phyloP scores from a whole-genome alignment of 2,329 filamentous ascomycete genomes.

The Ophiostoma novo-ulmi region DNA sequence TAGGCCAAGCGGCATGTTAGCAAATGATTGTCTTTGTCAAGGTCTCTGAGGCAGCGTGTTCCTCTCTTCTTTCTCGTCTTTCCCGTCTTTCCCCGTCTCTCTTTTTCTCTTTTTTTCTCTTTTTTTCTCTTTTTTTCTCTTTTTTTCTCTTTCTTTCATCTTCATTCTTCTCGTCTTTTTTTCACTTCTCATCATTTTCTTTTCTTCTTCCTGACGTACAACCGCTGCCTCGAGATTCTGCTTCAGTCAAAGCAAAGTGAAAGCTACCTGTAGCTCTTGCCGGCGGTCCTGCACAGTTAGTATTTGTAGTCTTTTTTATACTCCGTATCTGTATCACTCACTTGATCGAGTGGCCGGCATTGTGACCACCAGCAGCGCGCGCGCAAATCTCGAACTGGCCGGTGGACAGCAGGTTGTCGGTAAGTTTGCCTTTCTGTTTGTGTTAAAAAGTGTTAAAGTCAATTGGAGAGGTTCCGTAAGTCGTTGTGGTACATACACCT shows the following conservation, averaged over 20 bases:
- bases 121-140: neutral
- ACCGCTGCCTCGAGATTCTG: slow-evolving; percentile 15
- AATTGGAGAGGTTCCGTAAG: neutral
- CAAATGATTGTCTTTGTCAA: neutral
- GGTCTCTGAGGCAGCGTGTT: slow-evolving; percentile 14
- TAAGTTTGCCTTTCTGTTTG: slow-evolving; percentile 28
- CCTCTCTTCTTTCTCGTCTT: neutral
- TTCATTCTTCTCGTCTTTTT: neutral
- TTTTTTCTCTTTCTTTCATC: neutral
- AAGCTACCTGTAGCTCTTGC: slow-evolving; percentile 28
- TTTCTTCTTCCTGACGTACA: neutral
- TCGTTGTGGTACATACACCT: slow-evolving; percentile 16
- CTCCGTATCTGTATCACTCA: slow-evolving; percentile 1
- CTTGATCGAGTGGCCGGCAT: slow-evolving; percentile 49
- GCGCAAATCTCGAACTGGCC: slow-evolving; percentile 43
- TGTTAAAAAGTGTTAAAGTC: neutral
- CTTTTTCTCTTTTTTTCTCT: neutral
- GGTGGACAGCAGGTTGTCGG: slow-evolving; percentile 27
- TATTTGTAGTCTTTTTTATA: too few species aligned
- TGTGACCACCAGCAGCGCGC: slow-evolving; percentile 56
- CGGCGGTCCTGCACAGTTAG: slow-evolving; percentile 25
- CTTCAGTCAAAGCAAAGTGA: neutral
- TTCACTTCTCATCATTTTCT: neutral
- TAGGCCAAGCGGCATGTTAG: neutral
- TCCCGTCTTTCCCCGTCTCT: neutral